Base-by-base conservation (phyloP, 345 rosid species). In the Zanthoxylum bungeanum region DNA sequence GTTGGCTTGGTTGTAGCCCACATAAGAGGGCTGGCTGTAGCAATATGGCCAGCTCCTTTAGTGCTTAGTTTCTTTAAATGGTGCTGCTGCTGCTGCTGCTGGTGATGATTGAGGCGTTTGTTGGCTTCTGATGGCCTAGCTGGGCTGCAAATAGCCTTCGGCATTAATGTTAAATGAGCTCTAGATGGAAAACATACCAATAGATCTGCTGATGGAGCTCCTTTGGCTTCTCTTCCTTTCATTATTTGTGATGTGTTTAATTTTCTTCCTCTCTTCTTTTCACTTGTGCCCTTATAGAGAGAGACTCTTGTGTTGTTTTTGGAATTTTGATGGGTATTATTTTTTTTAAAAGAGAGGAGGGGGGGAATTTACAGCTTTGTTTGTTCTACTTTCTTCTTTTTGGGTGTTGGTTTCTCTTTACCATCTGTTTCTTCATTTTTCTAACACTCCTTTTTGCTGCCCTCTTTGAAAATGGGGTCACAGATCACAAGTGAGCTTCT, bases 131-230 rank as follows among this genome's bases (percentile, higher is more conserved):
- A 55, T 2, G 83, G 61, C 39, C 89, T 85, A n/a, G 89, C 88
- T 2, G 98, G 97, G 62, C 93, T 91, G 60, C 87, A 86, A 60
- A 92, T 75, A 55, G 92, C 78, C 79, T 94, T 92, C 4, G 91
- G 86, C 86, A 85, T 82, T 70, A 94, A 58, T 34, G 87, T 60
- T 39, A 92, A 79, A 72, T 85, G 95, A 14, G 93, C 75, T 79
- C 95, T 78, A 59, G 96, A 83, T 17, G 98, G 98, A 76, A 93
- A 93, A 73, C 97, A 93, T 24, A 87, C 93, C 52, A 93, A 68
- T 28, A 93, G 76, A 83, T 93, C 98, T 27, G 93, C 83, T 4
- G 96, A 77, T 31, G 88, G 87, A 72, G 89, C 84, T 66, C 83
- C 81, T 62, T 78, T 82, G 62, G 81, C 75, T 83, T 88, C 91